Evolutionary conservation across 805 yeast species (phyloP).

Genomic region (Brettanomyces sp.): DNA sequence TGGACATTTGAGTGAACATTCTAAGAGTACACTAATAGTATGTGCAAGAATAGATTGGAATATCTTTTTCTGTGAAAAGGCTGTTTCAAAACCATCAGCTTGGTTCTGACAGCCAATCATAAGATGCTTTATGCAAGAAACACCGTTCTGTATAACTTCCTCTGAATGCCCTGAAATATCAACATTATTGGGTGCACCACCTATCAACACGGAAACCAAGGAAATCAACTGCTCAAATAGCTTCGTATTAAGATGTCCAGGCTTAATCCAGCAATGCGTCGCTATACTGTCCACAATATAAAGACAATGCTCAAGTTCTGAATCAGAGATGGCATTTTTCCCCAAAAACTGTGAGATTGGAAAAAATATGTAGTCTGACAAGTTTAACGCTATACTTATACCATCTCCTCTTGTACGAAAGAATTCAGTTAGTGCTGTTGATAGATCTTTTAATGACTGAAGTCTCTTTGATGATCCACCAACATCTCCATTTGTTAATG

Average conservation of each 20-base stretch:
- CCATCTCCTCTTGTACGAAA: too few species aligned
- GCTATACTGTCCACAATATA: slow-evolving; percentile 37
- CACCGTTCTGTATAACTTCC: slow-evolving; percentile 30
- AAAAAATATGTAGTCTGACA: slow-evolving; percentile 55
- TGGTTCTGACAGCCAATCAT: slow-evolving; percentile 26
- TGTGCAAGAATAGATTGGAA: slow-evolving; percentile 40
- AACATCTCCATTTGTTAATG: too few species aligned
- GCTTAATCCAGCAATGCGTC: slow-evolving; percentile 35
- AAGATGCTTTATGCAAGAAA: slow-evolving; percentile 21
- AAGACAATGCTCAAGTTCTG: slow-evolving; percentile 36
- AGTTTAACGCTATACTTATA: slow-evolving; percentile 22
- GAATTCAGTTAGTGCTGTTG: too few species aligned
- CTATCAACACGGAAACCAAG: slow-evolving; percentile 35
- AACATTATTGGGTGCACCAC: slow-evolving; percentile 33
- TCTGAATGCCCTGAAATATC: slow-evolving; percentile 20
- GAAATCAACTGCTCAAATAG: slow-evolving; percentile 39
- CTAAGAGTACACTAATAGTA: slow-evolving; percentile 34
- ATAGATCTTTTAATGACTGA: too few species aligned
- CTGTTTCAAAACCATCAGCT: slow-evolving; percentile 11
- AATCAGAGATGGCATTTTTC: slow-evolving; percentile 34
- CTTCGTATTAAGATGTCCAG: slow-evolving; percentile 26
- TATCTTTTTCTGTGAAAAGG: slow-evolving; percentile 23
- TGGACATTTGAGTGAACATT: slow-evolving; percentile 21
- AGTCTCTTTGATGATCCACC: too few species aligned
- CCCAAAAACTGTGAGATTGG: slow-evolving; percentile 49